Conservation (phyloP, 371 early-diverging fungal species). For the Syncephalastrum monosporum region DNA sequence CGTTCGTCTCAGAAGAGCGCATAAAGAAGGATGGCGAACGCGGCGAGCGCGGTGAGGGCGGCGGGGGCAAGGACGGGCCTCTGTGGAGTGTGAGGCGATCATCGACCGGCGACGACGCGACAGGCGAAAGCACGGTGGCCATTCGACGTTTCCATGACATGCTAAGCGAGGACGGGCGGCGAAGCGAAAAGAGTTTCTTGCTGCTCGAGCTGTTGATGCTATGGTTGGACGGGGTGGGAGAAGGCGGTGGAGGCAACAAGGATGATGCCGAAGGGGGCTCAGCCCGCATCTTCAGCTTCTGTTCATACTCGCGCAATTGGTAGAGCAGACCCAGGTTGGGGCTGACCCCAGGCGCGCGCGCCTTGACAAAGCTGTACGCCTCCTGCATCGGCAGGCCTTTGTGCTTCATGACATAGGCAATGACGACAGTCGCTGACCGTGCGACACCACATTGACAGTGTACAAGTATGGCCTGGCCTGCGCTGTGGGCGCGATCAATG, state of each 20-base stretch:
- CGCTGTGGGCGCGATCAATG: slow-evolving; percentile 63
- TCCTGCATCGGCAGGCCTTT: slow-evolving; percentile 55
- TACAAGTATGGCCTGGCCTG: slow-evolving; percentile 68
- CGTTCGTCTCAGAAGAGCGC: no score
- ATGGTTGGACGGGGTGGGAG: slow-evolving; percentile 6
- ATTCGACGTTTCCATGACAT: slow-evolving; percentile 15
- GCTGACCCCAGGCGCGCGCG: slow-evolving; percentile 65
- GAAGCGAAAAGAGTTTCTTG: slow-evolving; percentile 12
- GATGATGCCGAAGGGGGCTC: background rate
- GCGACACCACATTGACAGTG: slow-evolving; percentile 92
- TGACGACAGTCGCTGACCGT: slow-evolving; percentile 82
- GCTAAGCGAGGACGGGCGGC: slow-evolving; percentile 8
- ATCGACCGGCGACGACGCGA: no score
- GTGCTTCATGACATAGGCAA: slow-evolving; percentile 86
- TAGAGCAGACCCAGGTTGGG: slow-evolving; percentile 81
- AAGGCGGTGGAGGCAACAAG: slow-evolving; percentile 7
- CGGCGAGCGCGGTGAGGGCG: no score
- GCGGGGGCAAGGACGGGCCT: no score
- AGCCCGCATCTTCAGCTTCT: slow-evolving; percentile 8
- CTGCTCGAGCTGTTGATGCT: slow-evolving; percentile 3
- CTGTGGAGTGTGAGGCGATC: no score
- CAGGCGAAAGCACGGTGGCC: slow-evolving; percentile 2
- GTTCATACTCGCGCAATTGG: slow-evolving; percentile 79
- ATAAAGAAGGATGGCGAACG: no score
- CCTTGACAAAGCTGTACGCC: slow-evolving; percentile 81